A percentile compares a stretch with the other conserved stretches of the same genome.
Evolutionary conservation across 139 green algal genomes (phyloP).

Genomic region (Deuterostichococcus epilithicus): DNA sequence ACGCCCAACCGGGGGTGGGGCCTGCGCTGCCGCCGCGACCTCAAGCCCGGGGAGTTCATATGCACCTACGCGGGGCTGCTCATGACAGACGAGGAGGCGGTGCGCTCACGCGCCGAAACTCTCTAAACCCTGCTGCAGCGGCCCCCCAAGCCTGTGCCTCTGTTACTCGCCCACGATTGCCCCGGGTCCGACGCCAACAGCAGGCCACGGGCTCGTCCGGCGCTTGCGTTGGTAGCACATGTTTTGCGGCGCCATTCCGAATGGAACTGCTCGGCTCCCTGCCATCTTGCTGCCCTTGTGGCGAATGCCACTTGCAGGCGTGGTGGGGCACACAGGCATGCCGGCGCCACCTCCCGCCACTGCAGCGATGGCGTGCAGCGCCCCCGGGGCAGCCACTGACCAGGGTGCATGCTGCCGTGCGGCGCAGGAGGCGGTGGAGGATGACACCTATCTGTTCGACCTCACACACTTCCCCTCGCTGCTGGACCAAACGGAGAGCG

Average conservation of each 20-base stretch:
- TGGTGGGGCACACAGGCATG: not conserved
- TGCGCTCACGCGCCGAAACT: conserved; percentile 3
- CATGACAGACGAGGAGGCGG: conserved; percentile 41
- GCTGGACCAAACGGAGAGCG: not conserved
- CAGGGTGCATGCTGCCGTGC: not conserved
- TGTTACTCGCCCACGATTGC: too few species aligned
- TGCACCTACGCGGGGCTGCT: conserved; percentile 51
- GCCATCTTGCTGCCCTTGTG: not conserved
- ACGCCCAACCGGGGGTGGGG: conserved; percentile 56
- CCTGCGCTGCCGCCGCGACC: conserved; percentile 44
- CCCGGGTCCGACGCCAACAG: too few species aligned
- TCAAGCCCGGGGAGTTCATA: conserved; percentile 50
- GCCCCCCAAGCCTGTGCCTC: too few species aligned
- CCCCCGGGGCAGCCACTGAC: not conserved
- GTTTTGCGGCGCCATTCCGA: not conserved
- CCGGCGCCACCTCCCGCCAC: not conserved
- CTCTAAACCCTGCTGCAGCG: not conserved
- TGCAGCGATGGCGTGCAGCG: not conserved
- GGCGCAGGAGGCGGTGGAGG: too few species aligned
- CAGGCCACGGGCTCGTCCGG: too few species aligned
- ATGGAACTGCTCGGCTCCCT: not conserved
- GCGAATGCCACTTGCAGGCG: not conserved
- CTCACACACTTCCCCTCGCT: conserved; percentile 45
- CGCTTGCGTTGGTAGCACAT: too few species aligned
- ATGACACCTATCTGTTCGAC: conserved; percentile 55